Evolutionary conservation across 2,329 filamentous ascomycete species (phyloP).

Genomic region (Hypoxylon sp.): DNA sequence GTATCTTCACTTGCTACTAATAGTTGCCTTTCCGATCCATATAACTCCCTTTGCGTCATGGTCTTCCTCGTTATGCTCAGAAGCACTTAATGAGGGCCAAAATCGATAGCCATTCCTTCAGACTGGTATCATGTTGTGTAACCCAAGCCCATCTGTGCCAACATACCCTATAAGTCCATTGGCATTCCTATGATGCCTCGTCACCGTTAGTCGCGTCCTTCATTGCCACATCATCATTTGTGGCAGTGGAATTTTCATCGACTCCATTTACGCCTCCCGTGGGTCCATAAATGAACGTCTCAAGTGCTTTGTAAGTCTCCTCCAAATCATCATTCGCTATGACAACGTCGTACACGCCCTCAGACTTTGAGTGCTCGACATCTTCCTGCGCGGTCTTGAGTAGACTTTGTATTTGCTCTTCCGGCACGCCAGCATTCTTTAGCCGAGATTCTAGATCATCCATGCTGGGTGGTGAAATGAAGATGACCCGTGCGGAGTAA

Average conservation of each 20-base stretch:
- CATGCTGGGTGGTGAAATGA: constrained; percentile 63
- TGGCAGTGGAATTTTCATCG: constrained; percentile 33
- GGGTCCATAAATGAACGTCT: constrained; percentile 63
- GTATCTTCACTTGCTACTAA: constrained; percentile 33
- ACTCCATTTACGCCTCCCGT: constrained; percentile 42
- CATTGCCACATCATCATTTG: constrained; percentile 43
- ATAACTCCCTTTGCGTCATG: background rate
- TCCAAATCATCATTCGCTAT: constrained; percentile 68
- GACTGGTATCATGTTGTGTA: background rate
- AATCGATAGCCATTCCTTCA: background rate
- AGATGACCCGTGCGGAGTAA: constrained; percentile 69
- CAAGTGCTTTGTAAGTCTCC: constrained; percentile 64
- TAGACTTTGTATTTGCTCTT: constrained; percentile 63
- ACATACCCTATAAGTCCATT: background rate
- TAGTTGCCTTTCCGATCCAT: constrained; percentile 15
- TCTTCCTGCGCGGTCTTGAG: constrained; percentile 59
- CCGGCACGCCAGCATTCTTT: constrained; percentile 59
- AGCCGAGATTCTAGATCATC: constrained; percentile 60
- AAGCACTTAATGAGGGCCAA: background rate
- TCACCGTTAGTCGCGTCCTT: constrained; percentile 41
- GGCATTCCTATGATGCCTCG: constrained; percentile 27
- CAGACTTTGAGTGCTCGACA: constrained; percentile 61
- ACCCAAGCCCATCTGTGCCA: background rate
- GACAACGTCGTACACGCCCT: constrained; percentile 65
- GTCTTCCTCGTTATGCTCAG: background rate